Base-by-base conservation (phyloP, 2,329 filamentous ascomycete species). In the Dendrostoma leiphaemia region DNA sequence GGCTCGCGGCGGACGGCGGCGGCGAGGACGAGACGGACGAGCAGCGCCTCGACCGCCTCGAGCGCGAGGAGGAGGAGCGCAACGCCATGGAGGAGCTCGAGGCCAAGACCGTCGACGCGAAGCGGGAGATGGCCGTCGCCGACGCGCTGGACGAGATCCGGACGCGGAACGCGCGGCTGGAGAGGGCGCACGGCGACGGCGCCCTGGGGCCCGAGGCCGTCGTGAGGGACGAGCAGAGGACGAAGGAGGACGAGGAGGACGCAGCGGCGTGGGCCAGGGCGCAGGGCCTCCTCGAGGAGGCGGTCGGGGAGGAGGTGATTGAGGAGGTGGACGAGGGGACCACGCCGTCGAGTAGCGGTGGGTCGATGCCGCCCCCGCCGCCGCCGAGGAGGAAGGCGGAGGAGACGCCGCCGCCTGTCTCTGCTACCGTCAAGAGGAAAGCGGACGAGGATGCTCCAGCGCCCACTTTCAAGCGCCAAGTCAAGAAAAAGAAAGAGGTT, bases 21-120 rank as follows among this genome's bases (percentile, higher is more conserved):
- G 76, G 74, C 13, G 81, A 90, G 60, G 93, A 97, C 74, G 55
- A 57, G 55, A 93, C 90, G 2, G 89, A 95, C 61, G 91, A 97
- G 68, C 84, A 96, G 74, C 79, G 89, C 38, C 76, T 97, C 6
- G 91, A 97, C 69, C 78, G 94, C 24, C 72, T 97, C 5, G 91
- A 97, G 73, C 72, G 78, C 37, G 83, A 80, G 34, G 78, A 80
- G 50, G 82, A 86, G 55, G 91, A 96, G 70, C 81, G 85, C 60
- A 92, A 97, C 69, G 90, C 91, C 21, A 99, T 99, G 95, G 89
- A 89, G 54, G 92, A 97, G 67, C 74, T 99, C 44, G 94, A 99
- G 74, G 87, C 89, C 59, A 97, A 97, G 75, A 96, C 93, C 52
- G 75, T 89, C 21, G 94, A 99, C 69, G 92, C 92, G 1, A 92